These are phyloP conservation scores for Teunomyces cretensis DNA, from an alignment of 805 yeast genomes.

Conservation along the genomic window DNA sequence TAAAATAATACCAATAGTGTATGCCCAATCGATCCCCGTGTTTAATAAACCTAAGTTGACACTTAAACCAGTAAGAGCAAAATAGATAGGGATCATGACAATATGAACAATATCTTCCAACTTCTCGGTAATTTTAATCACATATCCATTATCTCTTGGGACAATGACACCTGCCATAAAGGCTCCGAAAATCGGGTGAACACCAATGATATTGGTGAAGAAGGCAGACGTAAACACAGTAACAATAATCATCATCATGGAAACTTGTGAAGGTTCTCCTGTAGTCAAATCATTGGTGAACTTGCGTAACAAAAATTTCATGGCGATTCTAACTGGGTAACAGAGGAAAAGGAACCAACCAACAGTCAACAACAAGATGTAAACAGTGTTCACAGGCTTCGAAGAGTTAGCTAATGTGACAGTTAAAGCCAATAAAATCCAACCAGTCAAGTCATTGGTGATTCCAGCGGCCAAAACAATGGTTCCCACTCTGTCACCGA, in stretches of 20 bases:
- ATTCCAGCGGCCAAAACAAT: conserved; percentile 82
- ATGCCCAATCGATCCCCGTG: conserved; percentile 75
- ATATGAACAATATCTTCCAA: conserved; percentile 77
- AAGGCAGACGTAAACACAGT: conserved; percentile 67
- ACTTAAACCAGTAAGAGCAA: conserved; percentile 75
- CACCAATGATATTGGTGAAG: conserved; percentile 81
- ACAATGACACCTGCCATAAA: conserved; percentile 73
- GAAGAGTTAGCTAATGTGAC: conserved; percentile 76
- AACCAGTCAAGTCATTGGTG: conserved; percentile 74
- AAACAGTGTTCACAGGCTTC: conserved; percentile 66
- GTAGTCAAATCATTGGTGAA: conserved; percentile 55
- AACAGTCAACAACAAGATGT: conserved; percentile 60
- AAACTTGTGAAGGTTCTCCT: conserved; percentile 61
- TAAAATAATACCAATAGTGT: conserved; percentile 62
- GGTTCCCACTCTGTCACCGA: conserved; percentile 69
- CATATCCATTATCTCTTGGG: conserved; percentile 76
- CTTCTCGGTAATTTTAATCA: conserved; percentile 65
- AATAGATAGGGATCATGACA: conserved; percentile 72
- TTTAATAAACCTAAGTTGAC: conserved; percentile 65
- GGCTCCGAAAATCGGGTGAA: conserved; percentile 85
- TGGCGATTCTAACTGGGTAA: conserved; percentile 53
- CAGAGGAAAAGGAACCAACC: conserved; percentile 69
- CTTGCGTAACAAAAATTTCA: conserved; percentile 45
- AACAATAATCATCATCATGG: conserved; percentile 54
- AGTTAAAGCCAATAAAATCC: conserved; percentile 75